A percentile compares a stretch with the other conserved stretches of the same genome.
phyloP scores from a whole-genome alignment of 2,329 filamentous ascomycete species.

The Calycina herbarum region DNA sequence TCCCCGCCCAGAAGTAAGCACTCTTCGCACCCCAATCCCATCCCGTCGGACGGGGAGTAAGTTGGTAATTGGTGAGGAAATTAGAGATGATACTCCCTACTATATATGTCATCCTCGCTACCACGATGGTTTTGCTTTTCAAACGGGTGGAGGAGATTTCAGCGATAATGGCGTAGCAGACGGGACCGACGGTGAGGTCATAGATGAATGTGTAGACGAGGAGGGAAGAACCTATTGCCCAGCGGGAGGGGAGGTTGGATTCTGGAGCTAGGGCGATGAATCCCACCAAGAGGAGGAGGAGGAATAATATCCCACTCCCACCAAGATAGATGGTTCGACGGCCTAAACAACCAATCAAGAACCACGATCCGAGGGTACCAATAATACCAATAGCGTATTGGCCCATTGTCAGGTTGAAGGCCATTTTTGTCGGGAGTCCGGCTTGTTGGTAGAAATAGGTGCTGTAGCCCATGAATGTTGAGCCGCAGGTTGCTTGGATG shows the following conservation, averaged over 20 bases:
- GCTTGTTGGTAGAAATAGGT: conserved; percentile 57
- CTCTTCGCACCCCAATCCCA: conserved; percentile 41
- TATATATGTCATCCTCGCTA: conserved; percentile 44
- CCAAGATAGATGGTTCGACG: conserved; percentile 52
- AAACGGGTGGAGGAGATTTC: conserved; percentile 51
- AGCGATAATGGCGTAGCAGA: conserved; percentile 45
- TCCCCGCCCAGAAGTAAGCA: conserved; percentile 45
- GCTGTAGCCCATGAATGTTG: conserved; percentile 62
- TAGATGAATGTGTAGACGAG: conserved; percentile 45
- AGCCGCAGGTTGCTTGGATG: conserved; percentile 61
- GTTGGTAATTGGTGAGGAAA: conserved; percentile 69
- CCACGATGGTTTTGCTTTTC: conserved; percentile 85
- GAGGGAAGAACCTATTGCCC: conserved; percentile 46
- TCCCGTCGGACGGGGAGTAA: conserved; percentile 46
- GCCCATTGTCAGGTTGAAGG: conserved; percentile 52
- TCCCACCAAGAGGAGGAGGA: conserved; percentile 48
- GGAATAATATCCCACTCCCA: conserved; percentile 43
- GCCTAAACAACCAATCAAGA: conserved; percentile 46
- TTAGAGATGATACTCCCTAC: conserved; percentile 35
- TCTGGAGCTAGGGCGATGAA: conserved; percentile 46
- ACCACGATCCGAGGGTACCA: conserved; percentile 52
- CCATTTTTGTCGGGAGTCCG: conserved; percentile 47
- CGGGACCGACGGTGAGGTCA: conserved; percentile 46
- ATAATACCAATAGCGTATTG: conserved; percentile 48
- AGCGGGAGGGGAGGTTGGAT: conserved; percentile 42